Base-by-base conservation (phyloP, 2,329 filamentous ascomycete species). In the Bertia moriformis region DNA sequence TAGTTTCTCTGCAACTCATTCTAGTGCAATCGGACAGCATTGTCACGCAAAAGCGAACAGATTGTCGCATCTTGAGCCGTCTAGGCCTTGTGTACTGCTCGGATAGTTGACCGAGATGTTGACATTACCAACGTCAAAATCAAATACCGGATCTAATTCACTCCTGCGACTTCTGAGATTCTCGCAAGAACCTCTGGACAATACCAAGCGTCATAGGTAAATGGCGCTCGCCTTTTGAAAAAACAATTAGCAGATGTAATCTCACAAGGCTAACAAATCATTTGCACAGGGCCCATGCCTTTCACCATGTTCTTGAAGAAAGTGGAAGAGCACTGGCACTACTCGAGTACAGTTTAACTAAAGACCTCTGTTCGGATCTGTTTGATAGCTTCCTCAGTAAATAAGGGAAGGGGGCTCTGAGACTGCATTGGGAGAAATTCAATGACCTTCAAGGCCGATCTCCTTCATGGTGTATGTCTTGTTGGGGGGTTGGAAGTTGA, bases 11-110 rank as follows among this genome's bases (percentile, higher is more conserved):
- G 61, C n/a, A 80, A 51, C 2, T 69, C 73, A 1, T 74, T 80
- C 54, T 80, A 75, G 4, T 65, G 45, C 72, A 77, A 48, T 80
- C 73, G 24, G 70, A 74, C 19, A 80, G 62, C 73, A 80, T 81
- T 4, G 67, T 63, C n/a, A 81, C 74, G 45, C 73, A 79, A n/a
- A 81, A n/a, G n/a, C n/a, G n/a, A n/a, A n/a, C n/a, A n/a, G n/a
- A n/a, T n/a, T n/a, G n/a, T n/a, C n/a, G n/a, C n/a, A n/a, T n/a
- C n/a, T n/a, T n/a, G n/a, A n/a, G n/a, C n/a, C n/a, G n/a, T n/a
- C n/a, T n/a, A n/a, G n/a, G n/a, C n/a, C n/a, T n/a, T n/a, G n/a
- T n/a, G n/a, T n/a, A n/a, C n/a, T n/a, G n/a, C n/a, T n/a, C n/a
- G n/a, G n/a, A n/a, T n/a, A n/a, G n/a, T n/a, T n/a, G 41, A 39